Base-by-base conservation (phyloP, 495 filamentous ascomycete genomes). In the Rhypophila decipiens region DNA sequence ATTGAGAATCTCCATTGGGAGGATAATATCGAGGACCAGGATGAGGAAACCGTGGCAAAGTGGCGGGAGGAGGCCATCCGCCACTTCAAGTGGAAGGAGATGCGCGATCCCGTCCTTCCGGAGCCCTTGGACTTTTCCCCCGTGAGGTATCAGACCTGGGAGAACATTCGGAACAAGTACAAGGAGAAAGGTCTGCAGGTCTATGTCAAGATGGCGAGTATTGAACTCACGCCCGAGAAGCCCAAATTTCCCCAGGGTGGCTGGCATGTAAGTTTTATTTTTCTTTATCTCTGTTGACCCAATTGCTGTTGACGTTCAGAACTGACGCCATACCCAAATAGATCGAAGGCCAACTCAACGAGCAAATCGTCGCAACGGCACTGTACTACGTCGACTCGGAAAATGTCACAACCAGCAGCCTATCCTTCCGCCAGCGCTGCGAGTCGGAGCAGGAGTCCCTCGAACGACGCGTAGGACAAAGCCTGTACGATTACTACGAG, bases 181-280 rank as follows among this genome's bases (percentile, higher is more conserved):
- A 58, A 59, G 12, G 45, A 61, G 11, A 53, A 31, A 0, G 74
- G 72, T 0, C 52, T 86, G 4, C 83, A 86, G 50, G 66, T 86
- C 19, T 83, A 86, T 29, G 74, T 85, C 24, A 84, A 85, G 50
- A 63, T 86, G 41, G 75, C 76, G 4, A 78, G 72, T 42, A 82
- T 86, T 38, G 66, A 83, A 33, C 59, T 87, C 2, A 80, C 74
- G 0, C 81, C 83, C 0, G 76, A 78, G 37, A 81, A 77, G 39
- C 74, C 77, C 0, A 50, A 53, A 17, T 59, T 60, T 22, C 41
- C 53, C 1, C 41, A 15, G 2, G 61, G 63, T 4, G 41, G 47
- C 4, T 69, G 66, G 63, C 77, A 79, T 51, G 63, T 49, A 11
- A 31, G 42, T 33, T 17, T 21, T 29, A 7, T 2, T 29, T 15